These are phyloP conservation scores for Podaxis pistillaris DNA, from an alignment of 768 basidiomycete genomes.

Conservation along the genomic window DNA sequence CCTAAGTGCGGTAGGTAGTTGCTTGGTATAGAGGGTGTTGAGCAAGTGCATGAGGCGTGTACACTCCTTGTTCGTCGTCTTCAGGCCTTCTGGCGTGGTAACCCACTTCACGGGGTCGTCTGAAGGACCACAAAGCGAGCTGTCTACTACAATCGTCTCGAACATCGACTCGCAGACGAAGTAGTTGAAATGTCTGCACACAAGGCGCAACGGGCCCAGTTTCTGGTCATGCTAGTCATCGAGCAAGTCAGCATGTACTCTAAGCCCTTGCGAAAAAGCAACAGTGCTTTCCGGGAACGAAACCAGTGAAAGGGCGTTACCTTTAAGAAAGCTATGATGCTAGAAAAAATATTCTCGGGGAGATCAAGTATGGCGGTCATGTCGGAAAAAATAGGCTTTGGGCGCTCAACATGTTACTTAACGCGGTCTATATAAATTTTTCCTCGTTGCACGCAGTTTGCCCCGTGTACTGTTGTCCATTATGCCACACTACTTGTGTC, in stretches of 20 bases:
- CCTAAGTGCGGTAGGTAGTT: neutral
- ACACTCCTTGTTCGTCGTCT: neutral
- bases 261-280: neutral
- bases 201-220: constrained; percentile 1
- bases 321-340: constrained; percentile 3
- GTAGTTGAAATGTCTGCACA: constrained; percentile 1
- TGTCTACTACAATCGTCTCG: constrained; percentile 1
- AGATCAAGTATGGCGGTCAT: constrained; percentile 10
- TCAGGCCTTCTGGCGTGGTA: neutral
- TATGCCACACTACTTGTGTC: constrained; percentile 3
- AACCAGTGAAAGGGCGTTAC: neutral
- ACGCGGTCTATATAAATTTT: constrained; percentile 1
- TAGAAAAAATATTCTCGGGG: neutral
- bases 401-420: neutral
- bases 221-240: neutral
- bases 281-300: neutral
- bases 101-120: constrained; percentile 1
- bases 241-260: neutral
- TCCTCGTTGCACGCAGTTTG: neutral
- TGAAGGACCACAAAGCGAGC: neutral
- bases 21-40: constrained; percentile 1
- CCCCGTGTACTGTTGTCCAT: neutral
- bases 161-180: constrained; percentile 1
- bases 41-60: constrained; percentile 1
- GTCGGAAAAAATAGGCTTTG: neutral